Base-by-base conservation (phyloP, 192 early-diverging fungal species). In the Backusella psychrophila region DNA sequence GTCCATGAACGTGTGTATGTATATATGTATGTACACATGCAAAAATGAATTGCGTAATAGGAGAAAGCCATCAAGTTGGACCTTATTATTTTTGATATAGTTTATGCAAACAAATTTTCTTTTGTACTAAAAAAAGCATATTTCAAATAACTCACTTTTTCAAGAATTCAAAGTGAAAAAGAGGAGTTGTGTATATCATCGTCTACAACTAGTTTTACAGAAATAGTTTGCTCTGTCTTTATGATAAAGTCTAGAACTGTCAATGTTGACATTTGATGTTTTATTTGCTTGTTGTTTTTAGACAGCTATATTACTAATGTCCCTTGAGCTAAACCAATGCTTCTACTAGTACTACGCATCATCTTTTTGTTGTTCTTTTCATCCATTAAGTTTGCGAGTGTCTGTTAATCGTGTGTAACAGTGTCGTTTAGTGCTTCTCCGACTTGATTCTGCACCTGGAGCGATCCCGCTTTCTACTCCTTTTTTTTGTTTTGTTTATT, bases 51-150 rank as follows among this genome's bases (percentile, higher is more conserved):
- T 56, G 53, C 4, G 21, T 56, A 56, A 56, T 56, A 56, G 53
- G 53, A 56, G 53, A 56, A 56, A 56, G 7, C 15, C 4, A 17
- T 14, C 12, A 44, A 44, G 53, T 56, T 21, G 19, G 21, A 26
- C 8, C 19, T 26, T 14, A 12, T 29, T 26, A 19, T 59, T 4
- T 56, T 8, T 9, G 19, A 56, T 56, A 26, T 59, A 59, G 19
- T 49, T 29, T 59, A 63, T 63, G 56, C 56, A 63, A 63, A 63
- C 56, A 29, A 63, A 63, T 63, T 63, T 26, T 26, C 21, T 26
- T 63, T 63, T 29, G 56, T 63, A 26, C 56, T 63, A 63, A 63
- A 63, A 63, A 63, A 63, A 63, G 26, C 56, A 63, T 63, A 63
- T 63, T 63, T 63, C 56, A 63, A 63, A 63, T 63, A 63, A 63